Percentiles rank a stretch among this genome's conserved stretches.
These are phyloP conservation scores for Boletus subcaerulescens DNA, from an alignment of 768 basidiomycete genomes.

Conservation along the genomic window DNA sequence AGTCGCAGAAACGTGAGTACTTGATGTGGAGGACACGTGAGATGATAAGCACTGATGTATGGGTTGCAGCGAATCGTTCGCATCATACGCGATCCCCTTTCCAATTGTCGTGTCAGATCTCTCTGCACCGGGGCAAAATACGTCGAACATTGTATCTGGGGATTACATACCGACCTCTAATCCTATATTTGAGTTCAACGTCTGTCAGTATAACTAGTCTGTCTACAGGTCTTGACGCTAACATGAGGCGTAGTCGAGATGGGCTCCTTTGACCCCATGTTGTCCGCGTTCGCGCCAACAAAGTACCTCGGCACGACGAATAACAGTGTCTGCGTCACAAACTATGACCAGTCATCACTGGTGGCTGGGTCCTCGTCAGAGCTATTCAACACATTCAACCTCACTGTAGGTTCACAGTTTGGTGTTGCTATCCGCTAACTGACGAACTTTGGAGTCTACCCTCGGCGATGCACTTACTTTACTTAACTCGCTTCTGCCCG, in stretches of 20 bases:
- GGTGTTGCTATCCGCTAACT: background rate
- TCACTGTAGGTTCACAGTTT: slow-evolving; percentile 21
- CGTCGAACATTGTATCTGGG: slow-evolving; percentile 17
- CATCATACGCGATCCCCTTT: slow-evolving; percentile 35
- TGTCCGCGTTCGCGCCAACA: slow-evolving; percentile 44
- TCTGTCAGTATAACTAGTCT: slow-evolving; percentile 18
- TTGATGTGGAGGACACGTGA: slow-evolving; percentile 1
- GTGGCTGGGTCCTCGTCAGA: slow-evolving; percentile 42
- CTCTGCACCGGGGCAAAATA: slow-evolving; percentile 25
- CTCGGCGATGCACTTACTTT: slow-evolving; percentile 10
- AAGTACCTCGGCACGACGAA: slow-evolving; percentile 44
- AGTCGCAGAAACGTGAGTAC: slow-evolving; percentile 31
- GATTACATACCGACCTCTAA: slow-evolving; percentile 30
- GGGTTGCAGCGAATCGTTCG: slow-evolving; percentile 30
- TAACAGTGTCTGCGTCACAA: slow-evolving; percentile 27
- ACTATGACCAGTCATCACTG: slow-evolving; percentile 33
- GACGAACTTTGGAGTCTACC: background rate
- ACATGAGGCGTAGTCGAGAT: slow-evolving; percentile 30
- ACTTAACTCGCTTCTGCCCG: slow-evolving; percentile 22
- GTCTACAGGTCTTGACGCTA: background rate
- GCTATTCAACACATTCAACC: slow-evolving; percentile 32
- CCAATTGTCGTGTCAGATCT: slow-evolving; percentile 35
- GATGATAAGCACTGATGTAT: background rate
- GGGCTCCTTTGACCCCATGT: slow-evolving; percentile 40
- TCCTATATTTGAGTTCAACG: slow-evolving; percentile 35